These are phyloP conservation scores for Diaporthe vexans DNA, from an alignment of 2,329 filamentous ascomycete species.

Conservation along the genomic window DNA sequence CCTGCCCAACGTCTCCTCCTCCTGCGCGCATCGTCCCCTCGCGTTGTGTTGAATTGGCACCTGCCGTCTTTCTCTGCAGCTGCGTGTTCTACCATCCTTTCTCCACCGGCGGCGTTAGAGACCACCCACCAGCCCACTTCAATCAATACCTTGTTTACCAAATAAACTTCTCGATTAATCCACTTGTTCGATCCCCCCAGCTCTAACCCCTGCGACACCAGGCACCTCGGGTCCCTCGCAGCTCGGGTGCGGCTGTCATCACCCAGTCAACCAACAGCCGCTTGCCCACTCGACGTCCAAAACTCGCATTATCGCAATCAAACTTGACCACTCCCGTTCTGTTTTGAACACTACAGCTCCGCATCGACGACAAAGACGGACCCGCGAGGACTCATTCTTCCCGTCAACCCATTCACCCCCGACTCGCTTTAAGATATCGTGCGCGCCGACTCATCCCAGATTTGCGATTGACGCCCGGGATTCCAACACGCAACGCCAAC, in stretches of 20 bases:
- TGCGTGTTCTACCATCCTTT: slow-evolving; percentile 25
- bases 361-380: slow-evolving; percentile 14
- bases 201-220: slow-evolving; percentile 37
- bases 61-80: slow-evolving; percentile 23
- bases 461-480: neutral
- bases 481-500: slow-evolving; percentile 28
- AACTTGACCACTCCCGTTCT: slow-evolving; percentile 8
- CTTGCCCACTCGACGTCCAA: slow-evolving; percentile 20
- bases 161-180: slow-evolving; percentile 31
- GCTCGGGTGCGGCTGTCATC: slow-evolving; percentile 33
- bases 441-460: slow-evolving; percentile 9
- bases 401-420: neutral
- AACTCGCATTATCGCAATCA: slow-evolving; percentile 27
- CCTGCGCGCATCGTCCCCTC: neutral
- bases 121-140: neutral
- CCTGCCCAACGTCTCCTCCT: neutral
- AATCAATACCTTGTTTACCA: slow-evolving; percentile 25
- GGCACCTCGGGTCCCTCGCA: slow-evolving; percentile 30
- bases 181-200: slow-evolving; percentile 28
- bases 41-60: slow-evolving; percentile 19
- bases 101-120: neutral
- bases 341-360: slow-evolving; percentile 28
- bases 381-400: slow-evolving; percentile 1
- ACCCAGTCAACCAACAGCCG: slow-evolving; percentile 40
- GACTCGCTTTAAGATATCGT: slow-evolving; percentile 25